Base-by-base conservation (phyloP, 139 green algal species). In the Yamagishiella unicocca region DNA sequence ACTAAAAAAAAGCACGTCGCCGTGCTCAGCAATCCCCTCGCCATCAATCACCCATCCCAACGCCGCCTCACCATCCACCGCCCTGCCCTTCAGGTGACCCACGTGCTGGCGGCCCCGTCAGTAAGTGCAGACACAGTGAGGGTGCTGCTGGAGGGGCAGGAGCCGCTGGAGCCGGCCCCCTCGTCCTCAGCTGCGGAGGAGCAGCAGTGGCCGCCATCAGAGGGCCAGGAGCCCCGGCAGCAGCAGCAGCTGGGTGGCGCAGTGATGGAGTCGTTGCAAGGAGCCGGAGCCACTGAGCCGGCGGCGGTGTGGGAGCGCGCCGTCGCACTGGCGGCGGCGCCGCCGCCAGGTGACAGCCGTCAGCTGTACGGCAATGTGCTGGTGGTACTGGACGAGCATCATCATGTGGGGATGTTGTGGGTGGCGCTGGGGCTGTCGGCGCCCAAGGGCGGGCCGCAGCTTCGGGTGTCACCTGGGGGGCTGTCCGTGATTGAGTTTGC, bases 401-500 rank as follows among this genome's bases (percentile, higher is more conserved):
- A 4, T 6, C 79, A 85, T 22, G 79, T 27, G 79, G 79, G 29
- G n/a, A 42, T 38, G 62, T 0, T 85, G 19, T 85, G 58, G 79
- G 79, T 62, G 7, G 79, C 79, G n/a, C 62, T 85, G 58, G 79
- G 79, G 19, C 6, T 64, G 61, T 42, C 3, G 78, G 58, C 42
- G 5, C 25, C 9, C 4, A 50, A 33, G n/a, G 10, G 35, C 33
- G 45, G 9, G 35, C 22, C 54, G 25, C 40, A 9, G 14, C 53
- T 71, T 22, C 54, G 83, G 8, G 70, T 88, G 35, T 74, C 83
- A 10, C 54, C 70, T 1, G 68, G 83, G 24, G 83, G 83, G 40
- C 46, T 88, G 68, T 82, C 83, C 17, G 53, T 88, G 42, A 27
- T 82, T 31, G 83, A 88, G 70, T 82, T 74, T 2, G 6, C 24